A percentile compares a stretch with the other conserved stretches of the same genome.
Evolutionary conservation across 768 basidiomycete genomes (phyloP).

Genomic region (Mycena galericulata): DNA sequence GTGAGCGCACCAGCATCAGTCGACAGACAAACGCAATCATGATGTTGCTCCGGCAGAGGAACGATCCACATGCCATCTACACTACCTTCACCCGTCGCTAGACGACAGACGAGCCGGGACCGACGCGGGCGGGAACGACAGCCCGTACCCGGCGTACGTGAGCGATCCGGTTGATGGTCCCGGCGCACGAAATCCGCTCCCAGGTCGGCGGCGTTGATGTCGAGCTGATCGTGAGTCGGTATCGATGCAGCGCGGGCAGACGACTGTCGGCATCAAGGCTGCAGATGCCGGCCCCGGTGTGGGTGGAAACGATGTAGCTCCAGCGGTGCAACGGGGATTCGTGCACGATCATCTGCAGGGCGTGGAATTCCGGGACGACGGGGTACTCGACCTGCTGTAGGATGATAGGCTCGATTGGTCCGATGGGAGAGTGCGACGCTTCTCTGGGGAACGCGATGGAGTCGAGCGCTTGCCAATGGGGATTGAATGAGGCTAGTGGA

Average conservation of each 20-base stretch:
- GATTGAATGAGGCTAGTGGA: background rate
- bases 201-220: background rate
- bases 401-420: background rate
- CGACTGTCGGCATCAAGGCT: background rate
- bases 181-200: slow-evolving; percentile 1
- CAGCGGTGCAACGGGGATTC: background rate
- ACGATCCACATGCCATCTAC: slow-evolving; percentile 8
- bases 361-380: slow-evolving; percentile 1
- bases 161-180: background rate
- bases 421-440: background rate
- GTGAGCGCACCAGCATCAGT: slow-evolving; percentile 8
- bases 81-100: background rate
- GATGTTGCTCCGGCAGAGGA: background rate
- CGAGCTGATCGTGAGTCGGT: slow-evolving; percentile 13
- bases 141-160: slow-evolving; percentile 11
- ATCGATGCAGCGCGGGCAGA: slow-evolving; percentile 14
- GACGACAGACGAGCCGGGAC: slow-evolving; percentile 10
- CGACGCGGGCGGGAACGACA: background rate
- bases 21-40: slow-evolving; percentile 4
- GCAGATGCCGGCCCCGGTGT: background rate
- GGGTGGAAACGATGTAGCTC: slow-evolving; percentile 17
- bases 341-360: slow-evolving; percentile 12
- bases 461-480: slow-evolving; percentile 9
- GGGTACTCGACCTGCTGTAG: slow-evolving; percentile 15
- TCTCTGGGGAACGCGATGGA: background rate